A percentile compares a stretch with the other conserved stretches of the same genome.
phyloP scores from a whole-genome alignment of 805 yeast species.

The Ascoidea rubescens region DNA sequence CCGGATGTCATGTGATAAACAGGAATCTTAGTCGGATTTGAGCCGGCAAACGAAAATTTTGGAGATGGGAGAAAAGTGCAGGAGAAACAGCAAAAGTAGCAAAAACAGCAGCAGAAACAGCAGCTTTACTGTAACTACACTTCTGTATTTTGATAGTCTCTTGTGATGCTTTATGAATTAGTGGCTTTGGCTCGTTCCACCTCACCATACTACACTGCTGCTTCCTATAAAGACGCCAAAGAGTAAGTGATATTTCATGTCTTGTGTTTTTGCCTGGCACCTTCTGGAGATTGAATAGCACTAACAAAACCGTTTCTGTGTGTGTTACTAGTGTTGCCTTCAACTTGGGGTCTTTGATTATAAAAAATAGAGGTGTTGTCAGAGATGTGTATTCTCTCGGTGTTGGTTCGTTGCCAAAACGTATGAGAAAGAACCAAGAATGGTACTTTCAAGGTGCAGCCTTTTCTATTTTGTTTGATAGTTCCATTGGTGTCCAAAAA shows the following conservation, averaged over 20 bases:
- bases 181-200: background rate
- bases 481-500: conserved; percentile 73
- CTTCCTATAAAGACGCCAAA: background rate
- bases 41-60: too few relatives aligned
- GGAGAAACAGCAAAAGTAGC: too few relatives aligned
- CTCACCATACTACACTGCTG: background rate
- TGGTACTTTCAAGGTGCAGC: conserved; percentile 84
- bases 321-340: conserved; percentile 22
- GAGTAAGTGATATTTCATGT: background rate
- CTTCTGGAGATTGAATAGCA: too few relatives aligned
- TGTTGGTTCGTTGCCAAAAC: conserved; percentile 60
- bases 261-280: too few relatives aligned
- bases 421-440: conserved; percentile 76
- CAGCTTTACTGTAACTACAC: too few relatives aligned
- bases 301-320: too few relatives aligned
- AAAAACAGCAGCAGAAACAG: too few relatives aligned
- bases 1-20: too few relatives aligned
- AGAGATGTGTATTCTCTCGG: conserved; percentile 75
- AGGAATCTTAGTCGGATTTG: too few relatives aligned
- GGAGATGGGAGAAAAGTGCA: too few relatives aligned
- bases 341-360: conserved; percentile 70
- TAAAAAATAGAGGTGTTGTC: conserved; percentile 88
- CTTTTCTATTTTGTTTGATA: conserved; percentile 76
- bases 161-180: background rate
- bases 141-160: too few relatives aligned